Conservation (phyloP, 208 protist genomes). For the Zelonia costaricensis region DNA sequence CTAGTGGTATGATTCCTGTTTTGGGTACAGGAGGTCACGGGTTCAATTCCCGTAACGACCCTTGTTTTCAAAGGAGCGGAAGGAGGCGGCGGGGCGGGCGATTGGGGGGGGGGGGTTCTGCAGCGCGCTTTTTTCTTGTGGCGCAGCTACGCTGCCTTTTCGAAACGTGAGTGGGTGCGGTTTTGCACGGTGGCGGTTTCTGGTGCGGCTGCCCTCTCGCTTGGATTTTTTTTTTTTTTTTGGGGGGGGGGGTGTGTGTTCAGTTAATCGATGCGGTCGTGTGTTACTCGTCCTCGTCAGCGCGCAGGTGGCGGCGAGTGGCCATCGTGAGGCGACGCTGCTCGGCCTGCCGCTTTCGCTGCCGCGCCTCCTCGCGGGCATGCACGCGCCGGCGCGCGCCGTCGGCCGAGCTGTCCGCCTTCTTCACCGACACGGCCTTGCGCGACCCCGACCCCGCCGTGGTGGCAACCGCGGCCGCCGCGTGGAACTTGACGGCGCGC, state of each 20-base stretch:
- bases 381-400: conserved; percentile 25
- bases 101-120: background rate
- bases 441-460: background rate
- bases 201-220: no score
- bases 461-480: conserved; percentile 11
- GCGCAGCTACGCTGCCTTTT: no score
- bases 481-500: conserved; percentile 40
- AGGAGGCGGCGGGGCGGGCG: background rate
- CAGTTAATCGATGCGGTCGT: background rate
- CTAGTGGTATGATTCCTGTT: conserved; percentile 95
- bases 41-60: conserved; percentile 93
- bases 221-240: background rate
- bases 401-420: conserved; percentile 31
- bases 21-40: conserved; percentile 94
- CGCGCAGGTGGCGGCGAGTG: conserved; percentile 6
- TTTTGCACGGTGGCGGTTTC: no score
- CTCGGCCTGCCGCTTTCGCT: conserved; percentile 38
- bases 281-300: conserved; percentile 2
- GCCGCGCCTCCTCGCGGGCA: conserved; percentile 25
- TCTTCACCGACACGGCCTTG: conserved; percentile 51
- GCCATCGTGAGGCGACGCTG: conserved; percentile 32
- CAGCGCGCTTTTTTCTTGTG: background rate
- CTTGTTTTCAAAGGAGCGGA: conserved; percentile 31
- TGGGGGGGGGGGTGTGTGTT: background rate
- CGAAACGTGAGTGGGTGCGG: no score